phyloP scores from a whole-genome alignment of 2,329 filamentous ascomycete genomes.

The Alternaria alternata region DNA sequence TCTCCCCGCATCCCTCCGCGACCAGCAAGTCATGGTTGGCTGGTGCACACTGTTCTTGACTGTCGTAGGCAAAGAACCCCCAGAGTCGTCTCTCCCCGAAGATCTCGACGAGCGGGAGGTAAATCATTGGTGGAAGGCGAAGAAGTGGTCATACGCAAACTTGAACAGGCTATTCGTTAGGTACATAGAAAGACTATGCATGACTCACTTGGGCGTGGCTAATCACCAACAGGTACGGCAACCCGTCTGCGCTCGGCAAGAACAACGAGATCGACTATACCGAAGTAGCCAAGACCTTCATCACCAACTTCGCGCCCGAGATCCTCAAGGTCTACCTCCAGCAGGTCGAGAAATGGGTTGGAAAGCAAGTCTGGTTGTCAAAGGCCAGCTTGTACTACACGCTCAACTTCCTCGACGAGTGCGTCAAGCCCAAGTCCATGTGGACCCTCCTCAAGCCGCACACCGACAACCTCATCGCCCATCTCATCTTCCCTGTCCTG shows the following conservation, averaged over 20 bases:
- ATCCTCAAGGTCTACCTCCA: slow-evolving; percentile 94
- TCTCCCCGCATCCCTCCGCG: slow-evolving; percentile 77
- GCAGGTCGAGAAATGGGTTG: slow-evolving; percentile 97
- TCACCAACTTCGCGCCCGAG: slow-evolving; percentile 89
- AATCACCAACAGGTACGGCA: slow-evolving; percentile 77
- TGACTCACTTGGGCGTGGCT: slow-evolving; percentile 34
- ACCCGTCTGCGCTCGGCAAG: slow-evolving; percentile 77
- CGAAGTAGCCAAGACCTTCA: slow-evolving; percentile 89
- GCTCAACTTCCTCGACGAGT: slow-evolving; percentile 94
- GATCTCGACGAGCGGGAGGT: slow-evolving; percentile 85
- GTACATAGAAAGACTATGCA: slow-evolving; percentile 57
- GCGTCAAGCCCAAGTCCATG: slow-evolving; percentile 95
- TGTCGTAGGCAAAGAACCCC: slow-evolving; percentile 85
- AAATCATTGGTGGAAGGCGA: slow-evolving; percentile 99
- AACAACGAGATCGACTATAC: slow-evolving; percentile 78
- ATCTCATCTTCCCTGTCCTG: slow-evolving; percentile 93
- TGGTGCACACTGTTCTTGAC: slow-evolving; percentile 97
- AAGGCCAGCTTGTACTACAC: slow-evolving; percentile 93
- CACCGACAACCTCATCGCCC: slow-evolving; percentile 89
- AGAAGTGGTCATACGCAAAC: slow-evolving; percentile 99
- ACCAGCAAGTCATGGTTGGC: slow-evolving; percentile 83
- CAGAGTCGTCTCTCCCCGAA: slow-evolving; percentile 79
- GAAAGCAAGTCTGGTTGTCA: slow-evolving; percentile 93
- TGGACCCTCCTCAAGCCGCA: slow-evolving; percentile 94
- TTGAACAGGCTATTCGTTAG: slow-evolving; percentile 93